Evolutionary conservation across 2,329 filamentous ascomycete species (phyloP).

Genomic region (Cordyceps farinosa): DNA sequence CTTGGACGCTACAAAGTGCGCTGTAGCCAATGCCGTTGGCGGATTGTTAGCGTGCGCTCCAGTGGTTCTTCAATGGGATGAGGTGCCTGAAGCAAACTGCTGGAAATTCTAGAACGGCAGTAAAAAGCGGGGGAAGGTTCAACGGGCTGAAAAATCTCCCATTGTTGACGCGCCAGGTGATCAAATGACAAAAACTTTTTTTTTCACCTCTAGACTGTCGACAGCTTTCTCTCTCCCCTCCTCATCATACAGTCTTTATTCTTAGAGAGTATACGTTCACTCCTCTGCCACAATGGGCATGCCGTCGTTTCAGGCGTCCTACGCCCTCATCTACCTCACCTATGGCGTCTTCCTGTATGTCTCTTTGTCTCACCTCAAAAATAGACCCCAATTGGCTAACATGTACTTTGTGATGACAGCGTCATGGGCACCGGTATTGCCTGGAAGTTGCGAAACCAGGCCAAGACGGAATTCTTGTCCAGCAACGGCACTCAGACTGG

Average conservation of each 20-base stretch:
- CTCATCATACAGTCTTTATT: no score
- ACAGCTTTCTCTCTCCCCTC: background rate
- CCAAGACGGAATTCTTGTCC: slow-evolving; percentile 67
- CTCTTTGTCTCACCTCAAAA: background rate
- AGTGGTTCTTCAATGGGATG: background rate
- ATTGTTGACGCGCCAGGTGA: background rate
- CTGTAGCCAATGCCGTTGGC: background rate
- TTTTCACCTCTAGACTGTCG: background rate
- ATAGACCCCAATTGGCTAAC: background rate
- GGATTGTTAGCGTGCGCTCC: no score
- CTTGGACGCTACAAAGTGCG: background rate
- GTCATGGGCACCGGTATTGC: slow-evolving; percentile 59
- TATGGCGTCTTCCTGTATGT: slow-evolving; percentile 73
- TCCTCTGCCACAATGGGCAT: slow-evolving; percentile 57
- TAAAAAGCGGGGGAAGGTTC: slow-evolving; percentile 2
- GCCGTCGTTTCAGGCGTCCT: slow-evolving; percentile 72
- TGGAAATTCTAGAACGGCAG: background rate
- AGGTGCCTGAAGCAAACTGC: background rate
- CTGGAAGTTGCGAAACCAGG: slow-evolving; percentile 58
- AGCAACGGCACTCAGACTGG: slow-evolving; percentile 81
- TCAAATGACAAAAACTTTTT: background rate
- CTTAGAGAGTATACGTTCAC: no score
- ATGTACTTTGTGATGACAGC: slow-evolving; percentile 37
- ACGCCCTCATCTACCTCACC: slow-evolving; percentile 78
- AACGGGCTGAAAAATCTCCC: background rate